These are phyloP conservation scores for Aspergillus sojae DNA, from an alignment of 2,329 filamentous ascomycete species.

Conservation along the genomic window DNA sequence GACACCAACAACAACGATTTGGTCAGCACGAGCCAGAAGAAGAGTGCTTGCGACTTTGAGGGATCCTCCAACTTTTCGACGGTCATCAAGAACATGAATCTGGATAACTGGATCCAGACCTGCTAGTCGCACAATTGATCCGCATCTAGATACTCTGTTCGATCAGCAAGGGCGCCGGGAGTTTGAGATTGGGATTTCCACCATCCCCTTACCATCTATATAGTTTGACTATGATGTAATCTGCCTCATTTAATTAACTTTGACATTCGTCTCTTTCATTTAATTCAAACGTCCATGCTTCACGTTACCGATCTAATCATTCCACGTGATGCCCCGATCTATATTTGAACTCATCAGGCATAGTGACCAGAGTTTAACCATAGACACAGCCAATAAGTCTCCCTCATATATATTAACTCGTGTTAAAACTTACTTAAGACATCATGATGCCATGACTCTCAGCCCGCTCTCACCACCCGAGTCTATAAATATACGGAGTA, in stretches of 20 bases:
- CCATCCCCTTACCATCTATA: not conserved
- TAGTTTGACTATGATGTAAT: constrained; percentile 10
- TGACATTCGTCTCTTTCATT: not conserved
- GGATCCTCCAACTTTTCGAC: constrained; percentile 61
- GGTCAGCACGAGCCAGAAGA: constrained; percentile 38
- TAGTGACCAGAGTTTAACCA: not conserved
- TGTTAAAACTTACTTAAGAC: not conserved
- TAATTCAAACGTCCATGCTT: not conserved
- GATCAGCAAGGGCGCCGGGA: constrained; percentile 7
- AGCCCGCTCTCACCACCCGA: not conserved
- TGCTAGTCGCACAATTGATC: constrained; percentile 41
- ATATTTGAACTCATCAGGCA: not conserved
- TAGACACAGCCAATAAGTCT: not conserved
- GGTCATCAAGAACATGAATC: constrained; percentile 65
- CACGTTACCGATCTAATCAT: not conserved
- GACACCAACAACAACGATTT: constrained; percentile 36
- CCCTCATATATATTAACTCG: not conserved
- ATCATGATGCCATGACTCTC: no score
- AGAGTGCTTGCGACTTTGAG: constrained; percentile 51
- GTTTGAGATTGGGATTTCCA: constrained; percentile 1
- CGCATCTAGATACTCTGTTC: not conserved
- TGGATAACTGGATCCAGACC: constrained; percentile 65
- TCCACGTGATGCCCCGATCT: not conserved
- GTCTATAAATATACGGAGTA: not conserved
- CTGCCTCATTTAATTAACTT: not conserved